A percentile compares a stretch with the other conserved stretches of the same genome.
Conservation (phyloP, 345 rosid species). For the Aquilaria yunnanensis region DNA sequence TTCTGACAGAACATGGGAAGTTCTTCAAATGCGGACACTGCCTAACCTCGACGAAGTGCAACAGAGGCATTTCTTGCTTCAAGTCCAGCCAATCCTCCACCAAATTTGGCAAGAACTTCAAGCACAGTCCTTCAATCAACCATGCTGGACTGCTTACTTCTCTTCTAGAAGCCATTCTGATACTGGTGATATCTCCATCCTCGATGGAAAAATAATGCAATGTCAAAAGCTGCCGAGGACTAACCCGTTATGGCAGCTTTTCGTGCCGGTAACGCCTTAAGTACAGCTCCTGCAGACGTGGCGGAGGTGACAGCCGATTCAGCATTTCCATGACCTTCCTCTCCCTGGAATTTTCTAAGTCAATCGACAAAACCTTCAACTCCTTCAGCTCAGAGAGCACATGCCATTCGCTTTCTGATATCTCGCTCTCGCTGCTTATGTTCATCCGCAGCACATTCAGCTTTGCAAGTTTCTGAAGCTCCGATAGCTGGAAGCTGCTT, state of each 20-base stretch:
- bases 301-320: conserved; percentile 46
- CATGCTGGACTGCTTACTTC: conserved; percentile 31
- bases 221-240: no score
- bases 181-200: conserved; percentile 38
- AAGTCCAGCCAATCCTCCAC: conserved; percentile 39
- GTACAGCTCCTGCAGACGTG: conserved; percentile 42
- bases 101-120: conserved; percentile 12
- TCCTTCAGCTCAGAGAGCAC: no score
- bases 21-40: conserved; percentile 58
- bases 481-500: no score
- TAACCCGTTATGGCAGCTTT: background rate
- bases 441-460: no score
- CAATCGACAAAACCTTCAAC: no score
- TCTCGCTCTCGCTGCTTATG: no score
- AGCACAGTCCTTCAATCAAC: conserved; percentile 47
- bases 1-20: conserved; percentile 48
- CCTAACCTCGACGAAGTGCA: conserved; percentile 37
- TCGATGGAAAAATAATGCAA: conserved; percentile 27
- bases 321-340: conserved; percentile 35
- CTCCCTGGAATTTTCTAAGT: conserved; percentile 33
- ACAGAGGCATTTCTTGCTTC: conserved; percentile 33
- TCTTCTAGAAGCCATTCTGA: conserved; percentile 31
- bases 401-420: no score
- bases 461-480: no score
- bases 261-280: conserved; percentile 49